These are phyloP conservation scores for Ogataea naganishii DNA, from an alignment of 805 yeast species.

Conservation along the genomic window DNA sequence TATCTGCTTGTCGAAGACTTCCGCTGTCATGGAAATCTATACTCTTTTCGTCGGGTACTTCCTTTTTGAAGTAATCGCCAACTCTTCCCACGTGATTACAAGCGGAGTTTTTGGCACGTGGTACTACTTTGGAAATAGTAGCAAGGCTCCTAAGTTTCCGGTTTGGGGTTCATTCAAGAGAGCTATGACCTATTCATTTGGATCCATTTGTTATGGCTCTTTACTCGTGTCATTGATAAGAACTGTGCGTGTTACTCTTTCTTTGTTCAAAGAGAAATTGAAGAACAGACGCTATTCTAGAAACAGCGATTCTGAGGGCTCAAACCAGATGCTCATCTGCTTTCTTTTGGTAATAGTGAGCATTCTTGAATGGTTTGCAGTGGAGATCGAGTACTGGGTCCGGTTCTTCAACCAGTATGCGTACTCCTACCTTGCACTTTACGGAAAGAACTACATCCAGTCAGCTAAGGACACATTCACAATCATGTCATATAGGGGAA, in stretches of 20 bases:
- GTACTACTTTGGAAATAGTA: slow-evolving; percentile 56
- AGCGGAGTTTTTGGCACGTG: slow-evolving; percentile 86
- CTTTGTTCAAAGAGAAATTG: slow-evolving; percentile 37
- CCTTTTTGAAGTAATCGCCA: slow-evolving; percentile 75
- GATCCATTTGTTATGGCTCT: slow-evolving; percentile 79
- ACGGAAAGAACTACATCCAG: slow-evolving; percentile 67
- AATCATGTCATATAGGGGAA: slow-evolving; percentile 68
- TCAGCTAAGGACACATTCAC: slow-evolving; percentile 82
- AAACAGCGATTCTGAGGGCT: slow-evolving; percentile 46
- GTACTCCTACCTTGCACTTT: slow-evolving; percentile 76
- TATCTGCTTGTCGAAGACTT: slow-evolving; percentile 21
- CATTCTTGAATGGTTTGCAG: slow-evolving; percentile 58
- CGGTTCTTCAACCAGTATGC: slow-evolving; percentile 88
- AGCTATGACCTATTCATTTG: slow-evolving; percentile 79
- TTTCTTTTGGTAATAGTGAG: slow-evolving; percentile 36
- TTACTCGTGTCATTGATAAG: slow-evolving; percentile 71
- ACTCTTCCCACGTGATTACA: slow-evolving; percentile 71
- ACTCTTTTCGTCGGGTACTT: slow-evolving; percentile 78
- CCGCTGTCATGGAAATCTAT: slow-evolving; percentile 33
- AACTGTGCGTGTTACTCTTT: slow-evolving; percentile 47
- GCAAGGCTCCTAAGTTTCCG: slow-evolving; percentile 65
- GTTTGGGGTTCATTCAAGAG: slow-evolving; percentile 72
- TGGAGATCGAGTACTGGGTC: slow-evolving; percentile 32
- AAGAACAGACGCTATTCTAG: too few relatives aligned
- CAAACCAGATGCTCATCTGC: slow-evolving; percentile 43